Evolutionary conservation across 345 rosid species (phyloP), one percentile per base, ranked within the genome.

Genomic region (Psidium guajava): DNA sequence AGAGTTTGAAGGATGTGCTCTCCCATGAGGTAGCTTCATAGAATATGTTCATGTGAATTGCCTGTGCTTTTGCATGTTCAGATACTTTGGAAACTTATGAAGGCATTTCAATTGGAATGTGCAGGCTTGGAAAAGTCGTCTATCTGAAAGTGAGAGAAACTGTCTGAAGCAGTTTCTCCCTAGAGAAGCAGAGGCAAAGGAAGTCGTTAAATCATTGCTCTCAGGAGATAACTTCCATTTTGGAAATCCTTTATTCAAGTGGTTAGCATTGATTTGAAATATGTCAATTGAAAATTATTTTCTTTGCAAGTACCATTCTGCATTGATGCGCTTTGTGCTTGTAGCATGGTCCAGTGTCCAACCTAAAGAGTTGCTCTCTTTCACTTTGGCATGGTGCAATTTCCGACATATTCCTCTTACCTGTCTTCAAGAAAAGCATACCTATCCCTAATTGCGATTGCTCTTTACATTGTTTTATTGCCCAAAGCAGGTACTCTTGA

Each of bases 101-200:
- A 44, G 83, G 69, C 84, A 61, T 44, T 86, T 77, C 83, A 82
- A 6, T 59, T 25, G 32, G 82, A 84, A 84, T 73, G 83, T 85
- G 53, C 89, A 94, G 99, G 95, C 88, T 75, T 97, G 99, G 99
- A 91, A 90, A 87, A 88, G 84, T 74, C 89, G 87, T 86, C 88
- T 97, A 85, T 94, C 97, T 54, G 99, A 92, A 85, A 88, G 90
- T 6, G 99, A 97, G 90, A 90, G 93, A 87, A 88, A 90, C 53
- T 88, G 54, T 89, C 96, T 97, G 73, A 86, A 59, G 90, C 98
- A 96, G 83, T 95, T 95, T 90, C 97, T 97, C 83, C 99, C 99
- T n/a, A 82, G 82, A 52, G 98, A 92, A 84, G 73, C 87, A 80
- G 94, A 91, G 82, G 87, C 89, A 32, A 93, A 90, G 84, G 90